Evolutionary conservation across 257 asterid species (phyloP).

Genomic region (Nicotiana benthamiana): DNA sequence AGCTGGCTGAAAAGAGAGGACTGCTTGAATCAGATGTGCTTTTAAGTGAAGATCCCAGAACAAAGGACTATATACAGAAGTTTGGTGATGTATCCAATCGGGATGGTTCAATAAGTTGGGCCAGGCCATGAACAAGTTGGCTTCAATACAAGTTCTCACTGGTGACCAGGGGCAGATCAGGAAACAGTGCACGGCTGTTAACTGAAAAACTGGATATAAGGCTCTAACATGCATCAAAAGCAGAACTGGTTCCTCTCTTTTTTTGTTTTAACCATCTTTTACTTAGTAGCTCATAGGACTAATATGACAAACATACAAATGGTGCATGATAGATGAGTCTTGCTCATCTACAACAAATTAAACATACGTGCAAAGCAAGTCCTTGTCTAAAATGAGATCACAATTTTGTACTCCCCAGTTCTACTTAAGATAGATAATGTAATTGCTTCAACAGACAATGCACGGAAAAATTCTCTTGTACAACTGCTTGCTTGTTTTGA

Average conservation of each 20-base stretch:
- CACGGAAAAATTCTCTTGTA: neutral
- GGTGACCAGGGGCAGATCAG: slow-evolving; percentile 55
- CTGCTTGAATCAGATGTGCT: slow-evolving; percentile 51
- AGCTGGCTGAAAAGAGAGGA: slow-evolving; percentile 32
- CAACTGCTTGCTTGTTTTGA: neutral
- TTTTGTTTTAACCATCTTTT: neutral
- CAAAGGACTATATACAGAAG: slow-evolving; percentile 23
- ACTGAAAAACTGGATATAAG: slow-evolving; percentile 8
- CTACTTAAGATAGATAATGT: neutral
- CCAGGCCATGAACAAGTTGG: slow-evolving; percentile 24
- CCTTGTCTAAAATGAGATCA: neutral
- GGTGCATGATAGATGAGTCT: neutral
- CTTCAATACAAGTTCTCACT: slow-evolving; percentile 37
- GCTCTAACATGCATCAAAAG: neutral
- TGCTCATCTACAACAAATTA: neutral
- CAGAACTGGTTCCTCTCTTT: neutral
- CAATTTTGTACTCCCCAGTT: neutral
- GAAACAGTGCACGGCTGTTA: slow-evolving; percentile 49
- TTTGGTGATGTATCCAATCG: slow-evolving; percentile 30
- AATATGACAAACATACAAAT: neutral
- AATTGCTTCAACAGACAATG: neutral
- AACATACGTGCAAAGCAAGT: neutral
- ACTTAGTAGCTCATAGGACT: neutral
- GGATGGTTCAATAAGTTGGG: slow-evolving; percentile 43
- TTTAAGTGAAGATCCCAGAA: slow-evolving; percentile 27